phyloP scores from a whole-genome alignment of 2,329 filamentous ascomycete genomes.

The Sordariomycetes sp. region DNA sequence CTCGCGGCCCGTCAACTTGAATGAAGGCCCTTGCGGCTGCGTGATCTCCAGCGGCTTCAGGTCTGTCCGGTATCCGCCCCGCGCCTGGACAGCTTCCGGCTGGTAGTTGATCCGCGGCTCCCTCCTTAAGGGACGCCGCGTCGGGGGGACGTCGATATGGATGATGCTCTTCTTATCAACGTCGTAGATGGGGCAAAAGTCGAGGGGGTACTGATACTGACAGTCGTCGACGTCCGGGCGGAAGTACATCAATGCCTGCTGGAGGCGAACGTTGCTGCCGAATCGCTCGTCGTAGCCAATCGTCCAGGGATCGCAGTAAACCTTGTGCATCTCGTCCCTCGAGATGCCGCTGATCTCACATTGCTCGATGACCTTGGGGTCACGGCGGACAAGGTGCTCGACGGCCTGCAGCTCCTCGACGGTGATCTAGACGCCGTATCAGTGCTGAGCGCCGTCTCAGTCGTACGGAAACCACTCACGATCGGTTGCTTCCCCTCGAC shows the following conservation, averaged over 20 bases:
- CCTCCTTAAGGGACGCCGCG: slow-evolving; percentile 62
- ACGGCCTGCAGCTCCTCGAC: slow-evolving; percentile 81
- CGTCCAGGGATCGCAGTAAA: slow-evolving; percentile 94
- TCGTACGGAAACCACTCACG: slow-evolving; percentile 26
- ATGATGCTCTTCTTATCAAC: slow-evolving; percentile 65
- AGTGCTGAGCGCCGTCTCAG: too few species aligned
- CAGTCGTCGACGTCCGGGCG: slow-evolving; percentile 72
- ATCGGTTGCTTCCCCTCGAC: slow-evolving; percentile 71
- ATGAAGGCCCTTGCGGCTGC: slow-evolving; percentile 80
- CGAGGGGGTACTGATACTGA: slow-evolving; percentile 83
- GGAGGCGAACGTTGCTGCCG: slow-evolving; percentile 63
- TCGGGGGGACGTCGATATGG: slow-evolving; percentile 69
- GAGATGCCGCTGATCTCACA: slow-evolving; percentile 74
- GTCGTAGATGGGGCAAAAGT: slow-evolving; percentile 90
- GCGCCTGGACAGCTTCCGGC: slow-evolving; percentile 54
- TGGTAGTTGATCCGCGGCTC: slow-evolving; percentile 69
- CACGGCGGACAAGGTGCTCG: slow-evolving; percentile 61
- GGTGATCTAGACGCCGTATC: slow-evolving; percentile 46
- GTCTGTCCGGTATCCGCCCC: slow-evolving; percentile 64
- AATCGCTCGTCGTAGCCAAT: slow-evolving; percentile 90
- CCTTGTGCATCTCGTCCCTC: slow-evolving; percentile 78
- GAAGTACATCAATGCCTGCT: slow-evolving; percentile 95
- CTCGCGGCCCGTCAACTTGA: slow-evolving; percentile 59
- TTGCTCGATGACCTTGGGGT: slow-evolving; percentile 82
- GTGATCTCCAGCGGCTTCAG: slow-evolving; percentile 81